phyloP scores from a whole-genome alignment of 345 rosid species.

The Clarkia xantiana region DNA sequence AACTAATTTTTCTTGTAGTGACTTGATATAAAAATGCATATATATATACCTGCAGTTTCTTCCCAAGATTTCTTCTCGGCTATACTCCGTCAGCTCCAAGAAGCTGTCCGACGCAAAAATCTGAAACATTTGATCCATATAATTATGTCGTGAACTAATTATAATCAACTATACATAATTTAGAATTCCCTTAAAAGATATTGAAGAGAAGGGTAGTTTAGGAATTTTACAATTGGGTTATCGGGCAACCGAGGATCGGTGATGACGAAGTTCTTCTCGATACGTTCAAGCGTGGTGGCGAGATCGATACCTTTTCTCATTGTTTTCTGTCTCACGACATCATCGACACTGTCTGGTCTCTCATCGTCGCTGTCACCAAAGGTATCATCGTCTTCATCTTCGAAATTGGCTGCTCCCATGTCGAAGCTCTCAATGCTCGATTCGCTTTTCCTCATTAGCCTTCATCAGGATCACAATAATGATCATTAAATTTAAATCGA shows the following conservation, averaged over 20 bases:
- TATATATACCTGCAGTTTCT: conserved; percentile 83
- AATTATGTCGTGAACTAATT: not conserved
- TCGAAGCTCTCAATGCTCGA: conserved; percentile 30
- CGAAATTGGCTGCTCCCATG: conserved; percentile 16
- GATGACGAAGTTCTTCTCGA: conserved; percentile 94
- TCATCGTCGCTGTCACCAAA: conserved; percentile 43
- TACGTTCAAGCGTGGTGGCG: conserved; percentile 96
- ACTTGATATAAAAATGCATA: not conserved
- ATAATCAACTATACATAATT: no score
- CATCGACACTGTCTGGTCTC: conserved; percentile 65
- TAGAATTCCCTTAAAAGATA: no score
- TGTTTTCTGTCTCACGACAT: conserved; percentile 70
- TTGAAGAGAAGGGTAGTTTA: no score
- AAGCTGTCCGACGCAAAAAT: conserved; percentile 97
- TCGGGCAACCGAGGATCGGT: conserved; percentile 97
- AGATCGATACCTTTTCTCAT: conserved; percentile 98
- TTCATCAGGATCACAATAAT: conserved; percentile 5
- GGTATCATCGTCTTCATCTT: conserved; percentile 28
- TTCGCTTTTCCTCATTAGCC: conserved; percentile 38
- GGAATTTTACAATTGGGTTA: conserved; percentile 77
- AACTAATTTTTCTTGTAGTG: no score
- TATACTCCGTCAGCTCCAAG: conserved; percentile 91
- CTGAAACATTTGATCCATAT: conserved; percentile 22
- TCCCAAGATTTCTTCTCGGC: conserved; percentile 94
- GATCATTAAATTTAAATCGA: not conserved